Evolutionary conservation across 345 rosid species (phyloP), one percentile per base, ranked within the genome.

Genomic region (Brassica incana): DNA sequence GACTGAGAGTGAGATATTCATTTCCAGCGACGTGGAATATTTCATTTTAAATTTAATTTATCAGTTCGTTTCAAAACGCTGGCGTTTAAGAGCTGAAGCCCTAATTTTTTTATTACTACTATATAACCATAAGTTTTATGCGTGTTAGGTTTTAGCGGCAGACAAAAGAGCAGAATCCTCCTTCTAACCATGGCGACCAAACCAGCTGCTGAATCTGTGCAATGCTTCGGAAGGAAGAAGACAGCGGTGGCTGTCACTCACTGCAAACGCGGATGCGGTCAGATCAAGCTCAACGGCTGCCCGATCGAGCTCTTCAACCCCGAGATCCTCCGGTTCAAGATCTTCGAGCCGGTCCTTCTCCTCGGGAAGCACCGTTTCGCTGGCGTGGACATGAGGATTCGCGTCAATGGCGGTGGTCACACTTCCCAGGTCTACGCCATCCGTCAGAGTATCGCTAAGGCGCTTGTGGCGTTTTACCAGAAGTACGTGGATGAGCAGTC

Each of bases 351-450:
- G 0, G 88, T 92, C 25, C 89, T 88, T 45, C 86, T 92, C 62
- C 92, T 92, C n/a, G 95, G 97, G 12, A 87, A 89, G 2, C 91
- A 87, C 45, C 90, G 94, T 25, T 92, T 90, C 82, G 89, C 87
- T 0, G 90, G 89, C 2, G 94, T 90, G 0, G 96, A 90, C 45
- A 92, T 92, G 97, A 85, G 97, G 88, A 92, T 92, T 69, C 84
- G 94, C 11, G 96, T 92, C 66, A 92, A 91, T 8, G 96, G 96
- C 18, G 97, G 97, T 56, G 97, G 97, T 8, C 88, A 92, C 86
- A 91, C 94, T 23, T 91, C 97, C 3, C 98, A 93, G 89, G 90
- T 93, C 50, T 93, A 91, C 76, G 98, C 98, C 0, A 93, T 93
- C 45, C 85, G 98, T 50, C 98, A 93, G 88, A 91, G 97, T 81